These are phyloP conservation scores for Wickerhamomyces silvicola DNA, from an alignment of 805 yeast species.

Conservation along the genomic window DNA sequence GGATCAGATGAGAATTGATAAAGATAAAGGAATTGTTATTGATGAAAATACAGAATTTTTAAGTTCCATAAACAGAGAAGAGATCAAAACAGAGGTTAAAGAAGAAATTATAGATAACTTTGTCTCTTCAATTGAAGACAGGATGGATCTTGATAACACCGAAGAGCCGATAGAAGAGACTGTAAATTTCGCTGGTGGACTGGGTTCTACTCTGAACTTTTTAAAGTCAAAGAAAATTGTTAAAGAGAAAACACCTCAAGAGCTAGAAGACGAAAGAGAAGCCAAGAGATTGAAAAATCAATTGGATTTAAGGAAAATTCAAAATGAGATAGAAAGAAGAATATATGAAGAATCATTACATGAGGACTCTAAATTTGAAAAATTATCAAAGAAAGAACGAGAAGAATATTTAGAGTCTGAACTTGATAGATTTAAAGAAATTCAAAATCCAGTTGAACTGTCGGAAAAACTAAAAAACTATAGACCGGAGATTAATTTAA, in stretches of 20 bases:
- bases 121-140: background rate
- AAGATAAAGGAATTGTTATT: conserved; percentile 17
- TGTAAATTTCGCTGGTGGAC: conserved; percentile 16
- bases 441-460: conserved; percentile 5
- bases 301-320: conserved; percentile 10
- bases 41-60: conserved; percentile 34
- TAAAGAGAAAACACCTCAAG: conserved; percentile 5
- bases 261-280: conserved; percentile 7
- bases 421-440: conserved; percentile 6
- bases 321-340: conserved; percentile 12
- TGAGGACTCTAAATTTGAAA: conserved; percentile 13
- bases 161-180: conserved; percentile 3
- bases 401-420: conserved; percentile 28
- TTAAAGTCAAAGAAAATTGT: conserved; percentile 16
- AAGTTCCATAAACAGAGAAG: conserved; percentile 15
- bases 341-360: conserved; percentile 9
- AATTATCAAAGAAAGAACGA: conserved; percentile 36
- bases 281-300: conserved; percentile 9
- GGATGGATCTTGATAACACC: background rate
- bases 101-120: background rate
- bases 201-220: conserved; percentile 18
- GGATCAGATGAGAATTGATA: conserved; percentile 12
- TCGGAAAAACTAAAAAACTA: conserved; percentile 25
- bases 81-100: background rate
- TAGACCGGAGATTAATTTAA: conserved; percentile 42